A percentile compares a stretch with the other conserved stretches of the same genome.
These are phyloP conservation scores for Diplogelasinospora grovesii DNA, from an alignment of 495 filamentous ascomycete genomes.

Conservation along the genomic window DNA sequence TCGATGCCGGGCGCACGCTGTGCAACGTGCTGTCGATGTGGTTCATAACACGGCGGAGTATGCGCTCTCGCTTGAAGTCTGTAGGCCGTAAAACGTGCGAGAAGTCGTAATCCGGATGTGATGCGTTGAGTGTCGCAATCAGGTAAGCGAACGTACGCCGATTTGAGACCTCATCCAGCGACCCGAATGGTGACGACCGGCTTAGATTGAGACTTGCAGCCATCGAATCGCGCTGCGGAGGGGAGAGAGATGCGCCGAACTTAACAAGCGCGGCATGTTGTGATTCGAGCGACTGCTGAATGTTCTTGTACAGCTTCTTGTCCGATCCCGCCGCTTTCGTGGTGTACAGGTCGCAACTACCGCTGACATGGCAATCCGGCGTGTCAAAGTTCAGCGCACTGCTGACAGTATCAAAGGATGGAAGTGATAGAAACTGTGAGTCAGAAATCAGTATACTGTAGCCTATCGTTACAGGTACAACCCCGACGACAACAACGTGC, in stretches of 20 bases:
- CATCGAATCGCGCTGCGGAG: slow-evolving; percentile 55
- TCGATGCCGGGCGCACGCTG: slow-evolving; percentile 61
- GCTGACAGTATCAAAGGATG: slow-evolving; percentile 79
- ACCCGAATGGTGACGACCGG: slow-evolving; percentile 84
- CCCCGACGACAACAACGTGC: slow-evolving; percentile 17
- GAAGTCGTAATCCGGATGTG: slow-evolving; percentile 96
- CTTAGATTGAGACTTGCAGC: slow-evolving; percentile 64
- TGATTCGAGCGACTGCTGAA: slow-evolving; percentile 78
- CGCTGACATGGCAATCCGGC: slow-evolving; percentile 78
- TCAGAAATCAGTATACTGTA: slow-evolving; percentile 5
- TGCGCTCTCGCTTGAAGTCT: slow-evolving; percentile 78
- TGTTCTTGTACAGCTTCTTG: slow-evolving; percentile 93
- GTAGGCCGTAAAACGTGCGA: slow-evolving; percentile 78
- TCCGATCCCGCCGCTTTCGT: slow-evolving; percentile 91
- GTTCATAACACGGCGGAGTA: slow-evolving; percentile 69
- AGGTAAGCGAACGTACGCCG: slow-evolving; percentile 91
- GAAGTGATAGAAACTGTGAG: slow-evolving; percentile 81
- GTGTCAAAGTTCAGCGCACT: slow-evolving; percentile 92
- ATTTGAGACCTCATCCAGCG: slow-evolving; percentile 75
- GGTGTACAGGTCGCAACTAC: slow-evolving; percentile 92
- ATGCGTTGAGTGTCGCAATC: slow-evolving; percentile 96
- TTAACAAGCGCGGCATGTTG: slow-evolving; percentile 84
- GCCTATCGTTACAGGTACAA: too few species aligned
- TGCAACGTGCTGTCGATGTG: slow-evolving; percentile 78
- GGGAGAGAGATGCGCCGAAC: slow-evolving; percentile 72